Conservation (phyloP, 306 rosid genomes). For the Begonia peltatifolia region DNA sequence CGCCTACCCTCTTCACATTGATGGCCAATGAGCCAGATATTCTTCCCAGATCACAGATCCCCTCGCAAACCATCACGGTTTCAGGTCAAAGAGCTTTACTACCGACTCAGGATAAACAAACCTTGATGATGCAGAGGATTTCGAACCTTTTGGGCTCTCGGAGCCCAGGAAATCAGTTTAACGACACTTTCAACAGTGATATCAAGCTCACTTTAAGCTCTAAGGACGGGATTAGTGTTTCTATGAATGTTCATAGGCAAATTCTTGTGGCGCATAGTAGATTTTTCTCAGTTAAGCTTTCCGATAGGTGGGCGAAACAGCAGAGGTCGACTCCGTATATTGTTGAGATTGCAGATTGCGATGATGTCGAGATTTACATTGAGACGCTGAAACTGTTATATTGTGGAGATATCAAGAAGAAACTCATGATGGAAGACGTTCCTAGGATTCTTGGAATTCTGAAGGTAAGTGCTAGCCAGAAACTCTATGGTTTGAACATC, state of each 20-base stretch:
- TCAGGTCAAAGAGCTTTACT: constrained; percentile 29
- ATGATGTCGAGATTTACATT: constrained; percentile 84
- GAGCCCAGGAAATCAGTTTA: constrained; percentile 82
- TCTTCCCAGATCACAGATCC: constrained; percentile 50
- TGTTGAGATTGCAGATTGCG: constrained; percentile 92
- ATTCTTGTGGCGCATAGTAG: constrained; percentile 75
- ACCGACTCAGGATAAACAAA: constrained; percentile 35
- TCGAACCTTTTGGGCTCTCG: constrained; percentile 45
- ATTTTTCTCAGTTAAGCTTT: constrained; percentile 62
- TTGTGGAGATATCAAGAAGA: constrained; percentile 79
- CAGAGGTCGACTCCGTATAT: constrained; percentile 45
- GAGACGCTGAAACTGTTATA: constrained; percentile 84
- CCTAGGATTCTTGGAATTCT: constrained; percentile 71
- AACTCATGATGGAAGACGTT: constrained; percentile 82
- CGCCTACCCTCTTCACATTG: constrained; percentile 90
- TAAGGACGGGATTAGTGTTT: constrained; percentile 53
- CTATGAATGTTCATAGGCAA: constrained; percentile 71
- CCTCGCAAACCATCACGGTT: constrained; percentile 15
- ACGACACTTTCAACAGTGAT: constrained; percentile 54
- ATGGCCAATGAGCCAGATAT: constrained; percentile 85
- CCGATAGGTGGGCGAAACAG: constrained; percentile 71
- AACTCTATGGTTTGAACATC: no score
- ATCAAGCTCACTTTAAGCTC: constrained; percentile 69
- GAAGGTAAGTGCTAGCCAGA: constrained; percentile 29
- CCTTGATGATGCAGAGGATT: constrained; percentile 63